Conservation (phyloP, 2,329 filamentous ascomycete species). For the Aspergillus ochraceoroseus region DNA sequence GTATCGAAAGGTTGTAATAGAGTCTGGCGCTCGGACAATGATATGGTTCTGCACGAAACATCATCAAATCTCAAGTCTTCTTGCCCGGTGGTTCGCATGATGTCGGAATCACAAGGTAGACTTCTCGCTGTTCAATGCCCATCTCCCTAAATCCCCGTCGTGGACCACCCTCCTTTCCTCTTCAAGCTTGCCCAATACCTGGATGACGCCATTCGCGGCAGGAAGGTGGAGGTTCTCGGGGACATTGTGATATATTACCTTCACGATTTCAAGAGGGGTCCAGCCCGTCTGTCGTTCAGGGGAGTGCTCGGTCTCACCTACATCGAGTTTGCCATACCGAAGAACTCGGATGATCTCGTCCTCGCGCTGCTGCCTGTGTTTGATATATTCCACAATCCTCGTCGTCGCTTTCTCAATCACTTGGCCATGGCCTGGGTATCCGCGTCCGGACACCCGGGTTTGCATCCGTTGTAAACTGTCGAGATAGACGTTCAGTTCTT, state of each 20-base stretch:
- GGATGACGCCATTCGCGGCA: conserved; percentile 68
- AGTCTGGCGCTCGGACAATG: not conserved
- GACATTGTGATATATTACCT: conserved; percentile 76
- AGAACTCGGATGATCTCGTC: conserved; percentile 67
- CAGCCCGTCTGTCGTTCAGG: conserved; percentile 46
- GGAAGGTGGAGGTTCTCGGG: conserved; percentile 69
- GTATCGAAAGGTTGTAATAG: not conserved
- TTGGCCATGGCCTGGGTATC: conserved; percentile 83
- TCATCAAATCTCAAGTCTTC: too few species aligned
- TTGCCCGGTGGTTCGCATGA: too few species aligned
- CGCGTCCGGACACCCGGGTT: conserved; percentile 55
- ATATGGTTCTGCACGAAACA: conserved; percentile 1
- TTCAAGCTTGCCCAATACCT: conserved; percentile 74
- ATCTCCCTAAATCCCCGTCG: conserved; percentile 28
- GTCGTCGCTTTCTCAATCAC: conserved; percentile 66
- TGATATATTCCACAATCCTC: conserved; percentile 77
- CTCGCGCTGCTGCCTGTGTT: conserved; percentile 74
- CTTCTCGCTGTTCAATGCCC: conserved; percentile 29
- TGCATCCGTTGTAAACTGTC: conserved; percentile 65
- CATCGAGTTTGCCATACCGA: conserved; percentile 39
- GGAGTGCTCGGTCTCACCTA: conserved; percentile 30
- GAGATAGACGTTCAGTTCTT: conserved; percentile 67
- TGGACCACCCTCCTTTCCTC: conserved; percentile 62
- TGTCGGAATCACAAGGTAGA: conserved; percentile 32
- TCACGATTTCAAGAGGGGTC: conserved; percentile 78